Base-by-base conservation (phyloP, 768 basidiomycete species). In the Sporobolomyces phaffii region DNA sequence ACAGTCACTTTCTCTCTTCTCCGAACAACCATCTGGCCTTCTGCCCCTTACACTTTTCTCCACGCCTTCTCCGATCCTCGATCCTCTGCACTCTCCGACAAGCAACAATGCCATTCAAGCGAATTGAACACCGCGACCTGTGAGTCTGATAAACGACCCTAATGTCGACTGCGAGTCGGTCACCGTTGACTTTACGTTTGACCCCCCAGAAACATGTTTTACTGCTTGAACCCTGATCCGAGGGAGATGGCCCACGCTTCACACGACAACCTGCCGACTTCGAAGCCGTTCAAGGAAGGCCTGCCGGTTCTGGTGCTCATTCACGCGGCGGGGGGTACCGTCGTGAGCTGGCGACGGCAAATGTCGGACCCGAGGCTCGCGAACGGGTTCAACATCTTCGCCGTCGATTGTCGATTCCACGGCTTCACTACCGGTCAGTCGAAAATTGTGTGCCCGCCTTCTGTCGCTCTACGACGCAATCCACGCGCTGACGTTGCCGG, bases 91-190 rank as follows among this genome's bases (percentile, higher is more conserved):
- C 9, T 22, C 44, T 45, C 38, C n/a, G n/a, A 44, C 43, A 15
- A 44, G 20, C 13, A 10, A 43, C 14, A 14, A 68, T 68, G 66
- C 66, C 66, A 14, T 68, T 34, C 61, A 58, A 63, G 26, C 41
- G 61, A 15, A 47, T 68, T 47, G 66, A 62, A 4, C 48, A 62
- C 66, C 66, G 66, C n/a, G 66, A 68, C n/a, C 61, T 68, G 24
- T 56, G 26, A 41, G 54, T 56, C 10, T 10, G 7, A 13, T 8
- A 10, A 10, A 28, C 10, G 8, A 24, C 22, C 22, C 44, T 33
- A 33, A 51, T 15, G 4, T n/a, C 34, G 7, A 11, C 28, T 11
- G 26, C 24, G n/a, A 24, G n/a, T 17, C 9, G 6, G n/a, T 36
- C 20, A n/a, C 22, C 17, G 20, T 22, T n/a, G 14, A 36, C 5